phyloP scores from a whole-genome alignment of 164 flowering plant genomes.

The Chloranthus sessilifolius region DNA sequence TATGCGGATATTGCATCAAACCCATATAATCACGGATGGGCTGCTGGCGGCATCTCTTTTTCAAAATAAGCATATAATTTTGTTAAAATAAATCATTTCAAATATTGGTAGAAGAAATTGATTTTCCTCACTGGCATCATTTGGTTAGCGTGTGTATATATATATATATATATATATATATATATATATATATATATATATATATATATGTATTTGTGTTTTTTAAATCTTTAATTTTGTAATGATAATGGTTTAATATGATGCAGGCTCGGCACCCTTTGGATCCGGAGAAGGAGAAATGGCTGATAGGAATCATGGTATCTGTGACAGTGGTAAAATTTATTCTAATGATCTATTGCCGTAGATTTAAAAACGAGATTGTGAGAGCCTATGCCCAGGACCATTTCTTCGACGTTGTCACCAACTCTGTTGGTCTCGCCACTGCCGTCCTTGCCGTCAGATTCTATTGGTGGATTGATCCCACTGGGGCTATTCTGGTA shows the following conservation, averaged over 20 bases:
- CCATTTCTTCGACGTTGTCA: slow-evolving; percentile 77
- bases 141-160: too few relatives aligned
- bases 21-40: too few relatives aligned
- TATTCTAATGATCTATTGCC: slow-evolving; percentile 58
- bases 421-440: slow-evolving; percentile 64
- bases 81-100: too few relatives aligned
- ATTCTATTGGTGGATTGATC: slow-evolving; percentile 76
- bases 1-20: too few relatives aligned
- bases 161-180: too few relatives aligned
- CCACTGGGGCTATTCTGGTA: slow-evolving; percentile 71
- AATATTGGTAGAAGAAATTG: too few relatives aligned
- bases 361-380: slow-evolving; percentile 62
- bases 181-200: not conserved
- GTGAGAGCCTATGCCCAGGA: slow-evolving; percentile 80
- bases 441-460: slow-evolving; percentile 58
- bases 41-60: too few relatives aligned
- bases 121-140: too few relatives aligned
- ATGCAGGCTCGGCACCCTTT: not conserved
- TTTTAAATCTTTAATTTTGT: not conserved
- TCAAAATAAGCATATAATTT: too few relatives aligned
- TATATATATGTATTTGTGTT: not conserved
- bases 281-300: slow-evolving; percentile 40
- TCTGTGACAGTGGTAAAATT: slow-evolving; percentile 66
- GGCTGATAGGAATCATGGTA: slow-evolving; percentile 85
- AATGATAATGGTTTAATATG: not conserved